Conservation (phyloP, 2,329 filamentous ascomycete species). For the Coniochaeta sp. region DNA sequence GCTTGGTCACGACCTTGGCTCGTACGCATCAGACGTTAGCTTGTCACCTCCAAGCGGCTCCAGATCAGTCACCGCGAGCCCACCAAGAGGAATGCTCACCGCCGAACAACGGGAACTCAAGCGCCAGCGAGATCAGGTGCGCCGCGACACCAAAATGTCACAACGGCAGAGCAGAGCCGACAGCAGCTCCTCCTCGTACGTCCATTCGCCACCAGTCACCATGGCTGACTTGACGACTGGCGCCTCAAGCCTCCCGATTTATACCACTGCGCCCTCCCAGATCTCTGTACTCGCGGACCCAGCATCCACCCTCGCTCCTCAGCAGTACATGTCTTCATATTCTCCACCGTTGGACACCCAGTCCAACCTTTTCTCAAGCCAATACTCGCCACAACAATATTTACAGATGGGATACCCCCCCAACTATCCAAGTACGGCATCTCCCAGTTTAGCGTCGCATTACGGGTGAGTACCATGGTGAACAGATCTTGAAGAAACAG, state of each 20-base stretch:
- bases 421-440: slow-evolving; percentile 16
- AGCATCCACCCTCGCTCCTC: slow-evolving; percentile 22
- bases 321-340: slow-evolving; percentile 41
- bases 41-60: slow-evolving; percentile 41
- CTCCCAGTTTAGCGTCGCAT: slow-evolving; percentile 19
- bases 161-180: slow-evolving; percentile 42
- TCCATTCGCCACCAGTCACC: slow-evolving; percentile 32
- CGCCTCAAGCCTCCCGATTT: slow-evolving; percentile 37
- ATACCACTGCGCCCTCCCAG: slow-evolving; percentile 42
- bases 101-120: slow-evolving; percentile 56
- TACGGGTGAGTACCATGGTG: slow-evolving; percentile 20
- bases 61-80: slow-evolving; percentile 50
- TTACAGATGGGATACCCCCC: slow-evolving; percentile 19
- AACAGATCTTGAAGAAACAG: background rate
- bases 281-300: slow-evolving; percentile 46
- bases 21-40: slow-evolving; percentile 44
- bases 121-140: slow-evolving; percentile 51
- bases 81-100: slow-evolving; percentile 45
- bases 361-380: slow-evolving; percentile 19
- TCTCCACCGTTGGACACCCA: slow-evolving; percentile 35
- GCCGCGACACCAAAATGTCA: slow-evolving; percentile 49
- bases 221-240: slow-evolving; percentile 33
- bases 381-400: slow-evolving; percentile 26
- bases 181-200: slow-evolving; percentile 25
- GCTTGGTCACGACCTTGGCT: slow-evolving; percentile 36